phyloP scores from a whole-genome alignment of 75 land plant genomes.

The Cupressus sempervirens region DNA sequence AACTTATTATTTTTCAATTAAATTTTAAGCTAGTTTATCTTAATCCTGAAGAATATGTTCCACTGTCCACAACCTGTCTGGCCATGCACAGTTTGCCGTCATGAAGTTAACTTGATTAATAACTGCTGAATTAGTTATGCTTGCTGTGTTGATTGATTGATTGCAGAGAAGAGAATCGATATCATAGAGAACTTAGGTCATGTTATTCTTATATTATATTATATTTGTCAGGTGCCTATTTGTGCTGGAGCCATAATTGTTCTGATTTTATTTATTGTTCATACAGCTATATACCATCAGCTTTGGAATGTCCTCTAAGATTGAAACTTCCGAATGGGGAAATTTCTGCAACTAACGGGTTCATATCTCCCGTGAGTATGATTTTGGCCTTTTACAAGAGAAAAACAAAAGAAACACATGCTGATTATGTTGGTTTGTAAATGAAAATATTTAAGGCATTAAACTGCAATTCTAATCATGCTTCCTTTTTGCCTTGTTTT shows the following conservation, averaged over 20 bases:
- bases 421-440: not conserved
- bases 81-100: not conserved
- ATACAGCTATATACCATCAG: constrained; percentile 83
- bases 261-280: not conserved
- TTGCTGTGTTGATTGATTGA: not conserved
- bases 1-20: not conserved
- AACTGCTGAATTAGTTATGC: not conserved
- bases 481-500: constrained; percentile 3
- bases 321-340: constrained; percentile 66
- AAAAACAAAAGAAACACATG: not conserved
- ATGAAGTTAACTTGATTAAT: not conserved
- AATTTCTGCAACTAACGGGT: constrained; percentile 73
- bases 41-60: not conserved
- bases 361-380: constrained; percentile 82
- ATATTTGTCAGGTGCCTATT: not conserved
- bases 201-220: not conserved
- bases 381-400: not conserved
- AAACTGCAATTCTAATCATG: not conserved
- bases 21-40: not conserved
- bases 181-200: not conserved
- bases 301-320: constrained; percentile 75
- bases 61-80: not conserved
- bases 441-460: not conserved
- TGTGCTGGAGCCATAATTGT: not conserved
- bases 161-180: not conserved